phyloP scores from a whole-genome alignment of 768 basidiomycete genomes.

The Lyophyllum shimeji region DNA sequence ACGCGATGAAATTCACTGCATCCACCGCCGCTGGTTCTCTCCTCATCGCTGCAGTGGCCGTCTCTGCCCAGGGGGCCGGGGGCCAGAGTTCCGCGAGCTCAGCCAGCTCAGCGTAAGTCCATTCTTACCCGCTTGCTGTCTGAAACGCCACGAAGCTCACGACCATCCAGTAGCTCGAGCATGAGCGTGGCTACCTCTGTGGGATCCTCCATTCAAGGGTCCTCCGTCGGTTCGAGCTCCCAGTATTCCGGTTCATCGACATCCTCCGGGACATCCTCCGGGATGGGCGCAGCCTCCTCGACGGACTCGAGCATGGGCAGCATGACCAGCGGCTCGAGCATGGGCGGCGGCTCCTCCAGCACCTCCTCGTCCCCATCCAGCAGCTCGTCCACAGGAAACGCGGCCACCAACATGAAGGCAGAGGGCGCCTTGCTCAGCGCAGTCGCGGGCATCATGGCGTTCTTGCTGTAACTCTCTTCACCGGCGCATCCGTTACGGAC shows the following conservation, averaged over 20 bases:
- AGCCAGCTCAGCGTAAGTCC: not conserved
- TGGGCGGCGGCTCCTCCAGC: not conserved
- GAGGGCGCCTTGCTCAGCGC: slow-evolving; percentile 15
- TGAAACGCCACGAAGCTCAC: not conserved
- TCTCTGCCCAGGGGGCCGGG: not conserved
- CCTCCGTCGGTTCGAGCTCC: too few relatives aligned
- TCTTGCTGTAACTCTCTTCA: not conserved
- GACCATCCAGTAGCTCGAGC: not conserved
- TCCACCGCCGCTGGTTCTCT: not conserved
- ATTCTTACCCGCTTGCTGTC: not conserved
- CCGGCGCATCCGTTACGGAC: not conserved
- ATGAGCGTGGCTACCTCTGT: not conserved
- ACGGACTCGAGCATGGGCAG: too few relatives aligned
- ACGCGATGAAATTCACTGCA: slow-evolving; percentile 3
- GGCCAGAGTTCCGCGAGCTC: too few relatives aligned
- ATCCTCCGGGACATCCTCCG: too few relatives aligned
- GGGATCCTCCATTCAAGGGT: not conserved
- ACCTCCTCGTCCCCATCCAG: not conserved
- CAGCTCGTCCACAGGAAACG: slow-evolving; percentile 1
- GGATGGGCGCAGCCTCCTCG: too few relatives aligned
- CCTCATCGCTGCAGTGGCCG: slow-evolving; percentile 1
- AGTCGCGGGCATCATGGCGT: slow-evolving; percentile 17
- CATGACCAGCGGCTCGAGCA: not conserved
- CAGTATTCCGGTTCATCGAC: too few relatives aligned
- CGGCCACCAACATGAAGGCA: slow-evolving; percentile 5